These are phyloP conservation scores for Phytophthora melonis DNA, from an alignment of 352 stramenopile genomes.

Conservation along the genomic window DNA sequence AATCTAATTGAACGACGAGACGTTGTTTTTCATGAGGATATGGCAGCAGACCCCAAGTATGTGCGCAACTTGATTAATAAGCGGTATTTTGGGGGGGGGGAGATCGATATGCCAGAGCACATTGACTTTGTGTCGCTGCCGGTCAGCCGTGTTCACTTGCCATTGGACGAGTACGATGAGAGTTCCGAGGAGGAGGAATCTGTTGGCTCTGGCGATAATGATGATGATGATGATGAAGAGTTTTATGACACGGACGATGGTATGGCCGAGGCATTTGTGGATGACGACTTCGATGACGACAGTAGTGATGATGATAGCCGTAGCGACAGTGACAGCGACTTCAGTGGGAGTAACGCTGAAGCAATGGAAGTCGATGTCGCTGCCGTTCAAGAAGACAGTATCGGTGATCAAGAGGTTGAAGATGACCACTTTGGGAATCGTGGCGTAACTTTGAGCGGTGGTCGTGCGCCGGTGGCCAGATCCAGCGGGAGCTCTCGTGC, in stretches of 20 bases:
- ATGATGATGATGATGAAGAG: not conserved
- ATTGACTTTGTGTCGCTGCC: no score
- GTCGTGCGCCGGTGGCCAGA: no score
- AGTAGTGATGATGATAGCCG: not conserved
- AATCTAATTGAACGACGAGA: slow-evolving; percentile 8
- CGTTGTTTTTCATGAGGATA: slow-evolving; percentile 15
- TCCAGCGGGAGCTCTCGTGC: no score
- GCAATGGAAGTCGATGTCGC: slow-evolving; percentile 1
- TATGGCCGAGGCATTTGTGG: not conserved
- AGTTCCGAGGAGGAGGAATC: no score
- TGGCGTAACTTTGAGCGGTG: not conserved
- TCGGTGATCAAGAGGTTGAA: not conserved
- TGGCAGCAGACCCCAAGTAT: not conserved
- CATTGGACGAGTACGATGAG: no score
- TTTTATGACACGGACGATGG: not conserved
- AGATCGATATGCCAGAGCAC: no score
- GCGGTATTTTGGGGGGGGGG: no score
- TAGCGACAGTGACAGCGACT: not conserved
- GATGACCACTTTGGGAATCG: not conserved
- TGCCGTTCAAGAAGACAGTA: not conserved
- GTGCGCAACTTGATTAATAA: no score
- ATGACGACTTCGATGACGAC: not conserved
- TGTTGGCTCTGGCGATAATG: no score
- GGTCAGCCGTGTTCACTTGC: no score
- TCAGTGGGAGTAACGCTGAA: not conserved